These are phyloP conservation scores for Ricinus communis DNA, from an alignment of 345 rosid species.

Conservation along the genomic window DNA sequence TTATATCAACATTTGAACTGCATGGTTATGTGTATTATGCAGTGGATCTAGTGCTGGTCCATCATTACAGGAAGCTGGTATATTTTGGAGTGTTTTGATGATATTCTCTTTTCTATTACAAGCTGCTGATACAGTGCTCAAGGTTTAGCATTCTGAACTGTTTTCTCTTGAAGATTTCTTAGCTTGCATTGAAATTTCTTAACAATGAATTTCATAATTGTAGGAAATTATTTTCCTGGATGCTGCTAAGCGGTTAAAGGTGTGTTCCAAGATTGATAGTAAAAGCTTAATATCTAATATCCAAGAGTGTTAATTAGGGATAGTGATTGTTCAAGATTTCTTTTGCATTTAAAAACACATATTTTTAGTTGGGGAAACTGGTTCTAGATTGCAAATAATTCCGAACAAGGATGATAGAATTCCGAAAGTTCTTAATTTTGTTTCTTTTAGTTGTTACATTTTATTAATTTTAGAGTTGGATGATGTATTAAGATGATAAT, in stretches of 20 bases:
- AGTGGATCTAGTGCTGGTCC: conserved; percentile 79
- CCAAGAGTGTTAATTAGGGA: background rate
- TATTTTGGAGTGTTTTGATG: conserved; percentile 93
- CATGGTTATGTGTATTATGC: conserved; percentile 29
- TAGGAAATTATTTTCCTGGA: conserved; percentile 83
- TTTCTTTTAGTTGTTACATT: background rate
- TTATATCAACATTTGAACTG: conserved; percentile 20
- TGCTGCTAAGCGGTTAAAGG: conserved; percentile 57
- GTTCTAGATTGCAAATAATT: background rate
- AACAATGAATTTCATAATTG: conserved; percentile 31
- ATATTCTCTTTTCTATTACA: conserved; percentile 79
- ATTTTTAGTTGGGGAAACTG: background rate
- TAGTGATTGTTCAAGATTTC: background rate
- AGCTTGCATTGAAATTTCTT: conserved; percentile 13
- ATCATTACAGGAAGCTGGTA: conserved; percentile 69
- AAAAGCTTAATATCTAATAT: background rate
- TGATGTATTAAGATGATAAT: conserved; percentile 12
- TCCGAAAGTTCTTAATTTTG: background rate
- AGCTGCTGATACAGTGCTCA: conserved; percentile 85
- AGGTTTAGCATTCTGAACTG: conserved; percentile 50
- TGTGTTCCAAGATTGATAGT: conserved; percentile 24
- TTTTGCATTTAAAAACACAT: background rate
- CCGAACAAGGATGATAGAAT: background rate
- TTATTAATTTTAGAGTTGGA: background rate
- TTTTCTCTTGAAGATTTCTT: background rate